Base-by-base conservation (phyloP, 208 protist genomes). In the Porcisia hertigi region DNA sequence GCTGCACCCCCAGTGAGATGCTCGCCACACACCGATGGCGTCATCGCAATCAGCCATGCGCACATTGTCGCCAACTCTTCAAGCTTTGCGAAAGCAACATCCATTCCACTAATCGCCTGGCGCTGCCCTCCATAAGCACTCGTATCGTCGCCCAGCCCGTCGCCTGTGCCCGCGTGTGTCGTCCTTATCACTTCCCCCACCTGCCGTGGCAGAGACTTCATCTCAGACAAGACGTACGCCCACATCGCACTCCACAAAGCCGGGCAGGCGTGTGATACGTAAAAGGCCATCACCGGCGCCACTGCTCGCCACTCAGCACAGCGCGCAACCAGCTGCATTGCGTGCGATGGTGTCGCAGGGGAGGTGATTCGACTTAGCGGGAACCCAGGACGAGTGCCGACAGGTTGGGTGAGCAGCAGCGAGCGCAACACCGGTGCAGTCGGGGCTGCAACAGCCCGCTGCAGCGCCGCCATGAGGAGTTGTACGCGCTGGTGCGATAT, bases 1-100 rank as follows among this genome's bases (percentile, higher is more conserved):
- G 66, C 43, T n/a, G 49, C 47, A 25, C 41, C 64, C 6, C 4
- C 66, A 71, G 66, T 25, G 16, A 12, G 14, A 25, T 9, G 49
- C 69, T 59, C 20, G 30, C 23, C 71, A n/a, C 52, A 53, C 36
- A 47, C 71, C 11, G 18, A 47, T 47, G 34, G 71, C 25, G 43
- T 41, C 58, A 65, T 63, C 16, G 73, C 45, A 20, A 76, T 25
- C 45, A 82, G 65, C 77, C 71, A 77, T 18, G 72, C 77, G 75
- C 72, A 74, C 66, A 77, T 63, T 18, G 69, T 4, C 47, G 72
- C 45, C 57, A 82, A 20, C 49, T 82, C 77, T 18, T 58, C 53
- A 3, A 82, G 54, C n/a, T 63, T 16, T 39, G 12, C 5, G 69
- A 20, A 73, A 55, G 25, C 60, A 6, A 14, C 34, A 1, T 64